phyloP scores from a whole-genome alignment of 2,329 filamentous ascomycete genomes.

The Penicillium sclerotiorum region DNA sequence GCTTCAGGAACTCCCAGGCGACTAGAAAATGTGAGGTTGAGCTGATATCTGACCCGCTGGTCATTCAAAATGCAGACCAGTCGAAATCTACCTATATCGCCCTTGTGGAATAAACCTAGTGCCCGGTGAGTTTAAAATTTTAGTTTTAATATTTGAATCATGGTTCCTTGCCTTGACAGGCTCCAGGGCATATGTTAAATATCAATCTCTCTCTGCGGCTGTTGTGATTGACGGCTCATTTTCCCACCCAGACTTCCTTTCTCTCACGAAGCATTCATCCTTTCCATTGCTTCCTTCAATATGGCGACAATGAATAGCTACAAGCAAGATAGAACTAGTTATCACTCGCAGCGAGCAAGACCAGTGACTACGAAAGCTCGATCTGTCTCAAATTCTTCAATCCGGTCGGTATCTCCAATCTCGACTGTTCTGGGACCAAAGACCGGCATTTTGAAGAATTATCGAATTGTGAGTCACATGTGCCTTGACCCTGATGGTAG shows the following conservation, averaged over 20 bases:
- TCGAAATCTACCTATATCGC: background rate
- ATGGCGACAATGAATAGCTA: background rate
- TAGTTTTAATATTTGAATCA: background rate
- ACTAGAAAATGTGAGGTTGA: background rate
- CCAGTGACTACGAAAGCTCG: background rate
- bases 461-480: background rate
- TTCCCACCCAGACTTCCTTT: background rate
- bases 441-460: background rate
- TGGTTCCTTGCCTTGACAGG: background rate
- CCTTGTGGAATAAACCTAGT: background rate
- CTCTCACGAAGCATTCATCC: background rate
- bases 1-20: too few relatives aligned
- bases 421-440: background rate
- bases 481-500: background rate
- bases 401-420: background rate
- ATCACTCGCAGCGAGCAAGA: background rate
- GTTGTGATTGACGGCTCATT: background rate
- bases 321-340: background rate
- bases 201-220: background rate
- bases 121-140: background rate
- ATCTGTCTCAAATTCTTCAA: background rate
- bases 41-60: background rate
- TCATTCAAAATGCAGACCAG: background rate
- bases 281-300: background rate
- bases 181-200: background rate